Conservation (phyloP, 805 yeast genomes). For the Candida sonorensis region DNA sequence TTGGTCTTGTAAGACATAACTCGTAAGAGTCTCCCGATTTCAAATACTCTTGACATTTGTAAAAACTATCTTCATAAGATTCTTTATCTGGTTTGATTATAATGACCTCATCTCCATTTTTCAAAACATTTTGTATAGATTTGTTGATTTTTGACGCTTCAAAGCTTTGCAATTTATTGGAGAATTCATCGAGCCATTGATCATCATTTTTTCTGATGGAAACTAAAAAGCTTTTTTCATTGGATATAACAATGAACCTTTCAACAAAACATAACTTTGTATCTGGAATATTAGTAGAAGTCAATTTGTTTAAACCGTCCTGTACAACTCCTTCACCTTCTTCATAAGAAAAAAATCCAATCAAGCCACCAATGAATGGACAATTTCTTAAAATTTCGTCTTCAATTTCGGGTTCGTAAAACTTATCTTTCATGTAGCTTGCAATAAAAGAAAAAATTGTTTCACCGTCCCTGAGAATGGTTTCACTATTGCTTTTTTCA, state of each 20-base stretch:
- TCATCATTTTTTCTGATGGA: conserved; percentile 39
- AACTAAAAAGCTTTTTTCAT: conserved; percentile 42
- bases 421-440: conserved; percentile 34
- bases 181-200: conserved; percentile 28
- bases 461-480: conserved; percentile 3
- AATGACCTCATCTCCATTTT: conserved; percentile 14
- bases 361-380: conserved; percentile 87
- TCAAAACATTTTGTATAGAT: conserved; percentile 2
- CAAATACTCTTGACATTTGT: conserved; percentile 58
- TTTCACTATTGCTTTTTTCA: conserved; percentile 1
- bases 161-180: background rate
- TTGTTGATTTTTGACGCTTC: conserved; percentile 1
- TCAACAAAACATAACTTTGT: conserved; percentile 68
- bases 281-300: conserved; percentile 51
- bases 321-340: conserved; percentile 53
- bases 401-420: conserved; percentile 21
- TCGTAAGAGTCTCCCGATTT: conserved; percentile 89
- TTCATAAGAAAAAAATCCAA: conserved; percentile 85
- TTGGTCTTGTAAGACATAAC: conserved; percentile 78
- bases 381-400: conserved; percentile 31
- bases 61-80: conserved; percentile 49
- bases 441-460: conserved; percentile 53
- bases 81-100: conserved; percentile 44
- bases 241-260: conserved; percentile 53
- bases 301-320: conserved; percentile 31